Conservation (phyloP, 2,329 filamentous ascomycete species). For the Didymella pinodella region DNA sequence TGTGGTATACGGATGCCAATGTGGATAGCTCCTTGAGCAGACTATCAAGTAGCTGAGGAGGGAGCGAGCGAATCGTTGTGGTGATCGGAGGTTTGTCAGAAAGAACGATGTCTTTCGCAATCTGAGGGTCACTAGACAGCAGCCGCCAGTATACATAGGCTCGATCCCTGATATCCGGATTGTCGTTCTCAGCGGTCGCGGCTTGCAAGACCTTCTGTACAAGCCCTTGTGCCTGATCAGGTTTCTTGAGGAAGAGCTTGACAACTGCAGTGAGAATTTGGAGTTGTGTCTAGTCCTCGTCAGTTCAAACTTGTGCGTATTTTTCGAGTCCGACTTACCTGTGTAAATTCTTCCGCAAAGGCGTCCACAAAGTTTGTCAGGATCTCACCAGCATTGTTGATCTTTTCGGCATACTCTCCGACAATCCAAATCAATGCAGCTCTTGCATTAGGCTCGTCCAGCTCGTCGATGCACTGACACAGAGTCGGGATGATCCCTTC, state of each 20-base stretch:
- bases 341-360: slow-evolving; percentile 96
- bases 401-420: slow-evolving; percentile 98
- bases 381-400: slow-evolving; percentile 97
- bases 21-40: slow-evolving; percentile 93
- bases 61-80: slow-evolving; percentile 90
- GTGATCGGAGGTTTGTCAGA: slow-evolving; percentile 94
- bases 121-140: slow-evolving; percentile 86
- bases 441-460: slow-evolving; percentile 91
- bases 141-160: slow-evolving; percentile 99
- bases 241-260: slow-evolving; percentile 97
- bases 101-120: slow-evolving; percentile 92
- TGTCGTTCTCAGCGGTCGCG: slow-evolving; percentile 94
- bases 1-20: slow-evolving; percentile 97
- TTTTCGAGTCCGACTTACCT: slow-evolving; percentile 62
- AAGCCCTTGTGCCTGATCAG: slow-evolving; percentile 85
- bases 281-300: slow-evolving; percentile 77
- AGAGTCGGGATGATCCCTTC: slow-evolving; percentile 97
- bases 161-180: slow-evolving; percentile 94
- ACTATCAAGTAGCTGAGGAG: slow-evolving; percentile 82
- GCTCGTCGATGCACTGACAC: slow-evolving; percentile 94
- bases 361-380: slow-evolving; percentile 88
- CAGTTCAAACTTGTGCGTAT: slow-evolving; percentile 32
- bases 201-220: slow-evolving; percentile 94
- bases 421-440: slow-evolving; percentile 98
- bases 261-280: slow-evolving; percentile 97